These are phyloP conservation scores for Oryza longistaminata DNA, from an alignment of 176 grass and related monocot species.

Conservation along the genomic window DNA sequence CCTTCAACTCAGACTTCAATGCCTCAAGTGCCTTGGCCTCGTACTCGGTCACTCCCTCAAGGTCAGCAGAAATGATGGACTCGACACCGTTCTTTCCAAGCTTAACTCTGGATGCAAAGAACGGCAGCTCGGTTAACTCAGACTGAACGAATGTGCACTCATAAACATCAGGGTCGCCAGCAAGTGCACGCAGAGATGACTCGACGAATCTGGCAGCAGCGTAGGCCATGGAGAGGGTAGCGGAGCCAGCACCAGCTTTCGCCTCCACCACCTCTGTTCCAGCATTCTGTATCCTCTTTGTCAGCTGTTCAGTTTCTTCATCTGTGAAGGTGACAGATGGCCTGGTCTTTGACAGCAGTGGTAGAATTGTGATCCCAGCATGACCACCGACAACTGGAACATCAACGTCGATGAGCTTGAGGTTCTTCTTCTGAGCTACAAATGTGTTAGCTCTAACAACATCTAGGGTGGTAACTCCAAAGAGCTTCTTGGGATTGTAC, in stretches of 20 bases:
- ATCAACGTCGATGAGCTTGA: slow-evolving; percentile 77
- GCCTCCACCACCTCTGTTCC: slow-evolving; percentile 88
- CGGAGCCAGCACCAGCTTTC: slow-evolving; percentile 79
- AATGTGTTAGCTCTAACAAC: slow-evolving; percentile 83
- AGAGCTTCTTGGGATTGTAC: slow-evolving; percentile 77
- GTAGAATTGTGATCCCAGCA: slow-evolving; percentile 81
- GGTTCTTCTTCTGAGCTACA: slow-evolving; percentile 74
- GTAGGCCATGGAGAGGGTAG: slow-evolving; percentile 84
- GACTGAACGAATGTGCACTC: slow-evolving; percentile 79
- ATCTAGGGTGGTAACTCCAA: slow-evolving; percentile 76
- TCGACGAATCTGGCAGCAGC: slow-evolving; percentile 78
- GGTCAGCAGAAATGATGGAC: slow-evolving; percentile 50
- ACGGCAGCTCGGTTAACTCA: slow-evolving; percentile 64
- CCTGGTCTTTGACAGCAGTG: slow-evolving; percentile 66
- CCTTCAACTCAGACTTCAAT: slow-evolving; percentile 71
- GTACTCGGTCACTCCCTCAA: slow-evolving; percentile 64
- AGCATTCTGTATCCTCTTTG: slow-evolving; percentile 78
- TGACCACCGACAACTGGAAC: slow-evolving; percentile 84
- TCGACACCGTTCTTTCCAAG: slow-evolving; percentile 74
- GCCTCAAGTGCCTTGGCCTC: slow-evolving; percentile 71
- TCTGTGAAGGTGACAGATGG: slow-evolving; percentile 66
- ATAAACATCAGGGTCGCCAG: slow-evolving; percentile 77
- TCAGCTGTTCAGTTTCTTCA: slow-evolving; percentile 61
- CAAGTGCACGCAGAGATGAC: slow-evolving; percentile 62
- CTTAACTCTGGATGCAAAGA: slow-evolving; percentile 83